Evolutionary conservation across 2,329 filamentous ascomycete species (phyloP).

Genomic region (Hymenotorrendiella dingleyae): DNA sequence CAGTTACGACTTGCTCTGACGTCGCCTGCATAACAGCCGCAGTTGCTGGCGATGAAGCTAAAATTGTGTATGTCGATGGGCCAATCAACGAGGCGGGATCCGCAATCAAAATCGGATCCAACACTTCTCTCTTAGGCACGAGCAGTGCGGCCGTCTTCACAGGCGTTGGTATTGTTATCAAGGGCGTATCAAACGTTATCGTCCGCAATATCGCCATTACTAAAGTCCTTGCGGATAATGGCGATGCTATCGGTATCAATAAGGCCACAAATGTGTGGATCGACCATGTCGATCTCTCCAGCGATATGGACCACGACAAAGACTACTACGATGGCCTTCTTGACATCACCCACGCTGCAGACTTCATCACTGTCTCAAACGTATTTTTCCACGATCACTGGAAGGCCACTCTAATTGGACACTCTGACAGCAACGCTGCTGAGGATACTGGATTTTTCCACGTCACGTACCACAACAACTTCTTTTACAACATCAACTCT

Average conservation of each 20-base stretch:
- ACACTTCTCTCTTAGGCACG: conserved; percentile 46
- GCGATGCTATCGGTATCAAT: conserved; percentile 56
- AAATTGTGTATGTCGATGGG: conserved; percentile 41
- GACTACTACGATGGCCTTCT: conserved; percentile 65
- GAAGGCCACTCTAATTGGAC: conserved; percentile 54
- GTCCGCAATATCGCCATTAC: conserved; percentile 55
- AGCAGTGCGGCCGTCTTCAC: conserved; percentile 26
- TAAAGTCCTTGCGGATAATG: conserved; percentile 48
- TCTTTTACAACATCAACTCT: conserved; percentile 58
- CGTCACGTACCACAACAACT: conserved; percentile 63
- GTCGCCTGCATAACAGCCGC: conserved; percentile 44
- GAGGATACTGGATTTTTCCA: conserved; percentile 57
- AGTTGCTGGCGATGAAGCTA: conserved; percentile 39
- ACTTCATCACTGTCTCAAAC: conserved; percentile 53
- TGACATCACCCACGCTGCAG: conserved; percentile 56
- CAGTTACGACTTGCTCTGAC: conserved; percentile 47
- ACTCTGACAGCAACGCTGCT: conserved; percentile 50
- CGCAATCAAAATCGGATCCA: conserved; percentile 40
- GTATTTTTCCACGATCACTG: conserved; percentile 51
- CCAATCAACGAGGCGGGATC: conserved; percentile 36
- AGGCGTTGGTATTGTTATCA: conserved; percentile 36
- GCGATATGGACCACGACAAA: conserved; percentile 52
- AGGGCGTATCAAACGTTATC: conserved; percentile 51
- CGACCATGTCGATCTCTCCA: conserved; percentile 45
- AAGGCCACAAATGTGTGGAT: conserved; percentile 56